These are phyloP conservation scores for Codiaeum variegatum DNA, from an alignment of 441 rosid genomes.

Conservation along the genomic window DNA sequence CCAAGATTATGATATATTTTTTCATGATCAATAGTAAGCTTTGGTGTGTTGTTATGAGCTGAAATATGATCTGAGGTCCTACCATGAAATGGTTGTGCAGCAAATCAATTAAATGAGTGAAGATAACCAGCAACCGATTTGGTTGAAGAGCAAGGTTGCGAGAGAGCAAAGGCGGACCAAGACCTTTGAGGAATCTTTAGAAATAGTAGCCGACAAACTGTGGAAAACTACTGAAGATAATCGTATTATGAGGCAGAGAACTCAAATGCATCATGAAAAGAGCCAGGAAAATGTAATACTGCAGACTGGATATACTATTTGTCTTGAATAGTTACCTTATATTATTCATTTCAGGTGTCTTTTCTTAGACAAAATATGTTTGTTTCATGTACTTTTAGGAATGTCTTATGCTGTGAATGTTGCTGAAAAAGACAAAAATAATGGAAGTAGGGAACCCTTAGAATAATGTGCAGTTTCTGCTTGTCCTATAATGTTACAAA, in stretches of 20 bases:
- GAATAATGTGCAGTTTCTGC: background rate
- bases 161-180: conserved; percentile 40
- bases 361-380: background rate
- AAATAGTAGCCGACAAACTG: conserved; percentile 51
- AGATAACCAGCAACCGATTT: conserved; percentile 70
- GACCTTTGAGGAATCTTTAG: conserved; percentile 54
- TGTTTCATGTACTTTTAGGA: background rate
- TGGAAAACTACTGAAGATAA: conserved; percentile 59
- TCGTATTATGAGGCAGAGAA: conserved; percentile 65
- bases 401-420: background rate
- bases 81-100: conserved; percentile 64
- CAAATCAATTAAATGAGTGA: conserved; percentile 63
- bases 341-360: background rate
- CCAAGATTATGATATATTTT: background rate
- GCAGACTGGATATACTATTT: background rate
- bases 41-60: conserved; percentile 13
- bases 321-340: background rate
- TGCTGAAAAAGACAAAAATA: background rate
- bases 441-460: background rate
- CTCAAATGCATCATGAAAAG: conserved; percentile 67
- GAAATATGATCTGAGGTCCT: conserved; percentile 43
- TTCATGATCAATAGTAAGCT: no score
- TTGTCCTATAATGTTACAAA: background rate
- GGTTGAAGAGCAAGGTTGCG: conserved; percentile 43
- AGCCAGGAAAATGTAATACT: conserved; percentile 70